Evolutionary conservation across 495 filamentous ascomycete genomes (phyloP).

Genomic region (Filosporella fistucella): DNA sequence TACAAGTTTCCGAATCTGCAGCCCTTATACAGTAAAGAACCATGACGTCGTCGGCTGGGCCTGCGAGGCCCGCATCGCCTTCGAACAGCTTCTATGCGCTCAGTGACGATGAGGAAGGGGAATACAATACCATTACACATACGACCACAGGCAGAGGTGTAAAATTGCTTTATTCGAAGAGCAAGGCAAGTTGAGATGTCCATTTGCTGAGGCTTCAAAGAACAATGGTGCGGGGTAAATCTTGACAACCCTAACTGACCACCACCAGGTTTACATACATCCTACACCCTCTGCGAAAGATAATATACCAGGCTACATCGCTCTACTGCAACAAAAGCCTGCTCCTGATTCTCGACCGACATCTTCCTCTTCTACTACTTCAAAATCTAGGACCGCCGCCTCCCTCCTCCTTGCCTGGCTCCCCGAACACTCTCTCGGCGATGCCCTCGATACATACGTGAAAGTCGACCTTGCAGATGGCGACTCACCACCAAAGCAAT

Average conservation of each 20-base stretch:
- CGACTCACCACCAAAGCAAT: constrained; percentile 75
- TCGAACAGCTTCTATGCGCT: constrained; percentile 92
- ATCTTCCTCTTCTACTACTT: constrained; percentile 45
- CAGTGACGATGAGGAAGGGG: constrained; percentile 93
- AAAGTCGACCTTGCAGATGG: constrained; percentile 87
- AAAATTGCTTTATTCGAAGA: constrained; percentile 94
- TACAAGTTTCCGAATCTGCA: neutral
- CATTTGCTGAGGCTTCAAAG: no score
- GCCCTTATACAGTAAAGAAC: neutral
- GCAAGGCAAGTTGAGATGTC: constrained; percentile 61
- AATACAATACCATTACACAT: constrained; percentile 93
- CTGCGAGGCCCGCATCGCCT: constrained; percentile 51
- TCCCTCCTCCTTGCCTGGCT: constrained; percentile 89
- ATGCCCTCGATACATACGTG: constrained; percentile 83
- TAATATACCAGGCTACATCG: constrained; percentile 95
- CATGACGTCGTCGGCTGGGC: constrained; percentile 17
- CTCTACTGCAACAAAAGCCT: constrained; percentile 86
- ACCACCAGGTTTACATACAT: constrained; percentile 87
- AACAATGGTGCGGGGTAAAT: constrained; percentile 17
- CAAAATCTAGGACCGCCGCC: constrained; percentile 32
- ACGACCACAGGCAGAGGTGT: constrained; percentile 75
- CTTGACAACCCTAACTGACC: constrained; percentile 24
- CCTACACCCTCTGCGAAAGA: constrained; percentile 90
- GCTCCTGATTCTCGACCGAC: constrained; percentile 36
- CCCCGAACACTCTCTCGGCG: constrained; percentile 84